A percentile compares a stretch with the other conserved stretches of the same genome.
phyloP scores from a whole-genome alignment of 2,329 filamentous ascomycete genomes.

The Stachybotrys chartarum region DNA sequence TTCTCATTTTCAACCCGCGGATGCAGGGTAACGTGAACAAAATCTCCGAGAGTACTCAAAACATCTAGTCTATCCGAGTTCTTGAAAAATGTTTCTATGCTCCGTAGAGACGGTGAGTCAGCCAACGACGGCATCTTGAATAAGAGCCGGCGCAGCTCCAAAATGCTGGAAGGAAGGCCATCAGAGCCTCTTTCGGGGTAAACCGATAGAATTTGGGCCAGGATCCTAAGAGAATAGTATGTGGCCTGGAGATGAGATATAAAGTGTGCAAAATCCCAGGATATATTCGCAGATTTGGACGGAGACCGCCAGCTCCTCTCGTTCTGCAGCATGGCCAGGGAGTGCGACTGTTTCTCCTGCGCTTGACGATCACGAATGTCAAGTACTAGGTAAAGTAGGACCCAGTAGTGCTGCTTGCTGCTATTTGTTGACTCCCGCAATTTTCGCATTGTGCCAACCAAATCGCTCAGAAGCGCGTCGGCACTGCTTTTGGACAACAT shows the following conservation, averaged over 20 bases:
- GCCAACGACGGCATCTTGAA: neutral
- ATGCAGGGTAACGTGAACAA: neutral
- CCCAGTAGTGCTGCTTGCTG: slow-evolving; percentile 12
- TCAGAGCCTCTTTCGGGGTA: neutral
- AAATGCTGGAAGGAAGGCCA: neutral
- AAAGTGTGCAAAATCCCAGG: slow-evolving; percentile 56
- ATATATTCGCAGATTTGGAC: slow-evolving; percentile 5
- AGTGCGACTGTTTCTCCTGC: slow-evolving; percentile 18
- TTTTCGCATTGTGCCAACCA: slow-evolving; percentile 12
- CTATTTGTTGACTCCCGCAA: slow-evolving; percentile 2
- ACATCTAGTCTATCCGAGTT: neutral
- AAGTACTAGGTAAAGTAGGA: slow-evolving; percentile 16
- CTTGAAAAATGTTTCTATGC: neutral
- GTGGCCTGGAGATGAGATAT: slow-evolving; percentile 52
- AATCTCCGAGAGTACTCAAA: neutral
- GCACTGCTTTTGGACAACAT: slow-evolving; percentile 7
- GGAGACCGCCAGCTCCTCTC: neutral
- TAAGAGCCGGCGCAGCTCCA: neutral
- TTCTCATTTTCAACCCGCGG: neutral
- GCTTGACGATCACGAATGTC: slow-evolving; percentile 20
- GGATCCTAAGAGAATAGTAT: slow-evolving; percentile 52
- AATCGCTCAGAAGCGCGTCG: slow-evolving; percentile 6
- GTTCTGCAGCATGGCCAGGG: slow-evolving; percentile 7
- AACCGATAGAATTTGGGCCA: slow-evolving; percentile 28
- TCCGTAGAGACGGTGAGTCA: neutral